phyloP scores from a whole-genome alignment of 192 early-diverging fungal species.

The Phlyctochytrium bullatum region DNA sequence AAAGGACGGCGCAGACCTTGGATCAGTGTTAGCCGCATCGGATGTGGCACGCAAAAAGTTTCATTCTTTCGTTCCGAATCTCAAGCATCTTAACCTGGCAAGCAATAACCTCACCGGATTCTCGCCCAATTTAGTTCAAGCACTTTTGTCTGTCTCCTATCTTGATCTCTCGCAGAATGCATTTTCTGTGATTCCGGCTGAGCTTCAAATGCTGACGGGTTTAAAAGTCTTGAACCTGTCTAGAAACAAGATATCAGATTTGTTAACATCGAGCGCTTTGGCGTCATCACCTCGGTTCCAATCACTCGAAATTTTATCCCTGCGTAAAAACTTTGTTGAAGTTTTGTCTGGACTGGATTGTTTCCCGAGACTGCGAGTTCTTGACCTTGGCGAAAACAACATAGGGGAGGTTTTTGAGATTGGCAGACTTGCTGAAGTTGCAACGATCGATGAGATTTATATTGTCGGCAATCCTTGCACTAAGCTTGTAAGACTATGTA shows the following conservation, averaged over 20 bases:
- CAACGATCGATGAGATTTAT: conserved; percentile 28
- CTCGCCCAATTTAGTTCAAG: conserved; percentile 5
- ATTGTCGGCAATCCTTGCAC: conserved; percentile 38
- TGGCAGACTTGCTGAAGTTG: conserved; percentile 25
- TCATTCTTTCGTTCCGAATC: conserved; percentile 10
- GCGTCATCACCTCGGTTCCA: background rate
- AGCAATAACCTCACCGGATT: conserved; percentile 19
- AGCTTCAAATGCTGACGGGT: conserved; percentile 16
- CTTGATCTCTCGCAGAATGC: conserved; percentile 33
- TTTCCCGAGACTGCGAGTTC: conserved; percentile 22
- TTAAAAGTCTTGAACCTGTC: conserved; percentile 18
- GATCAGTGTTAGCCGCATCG: too few species aligned
- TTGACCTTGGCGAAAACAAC: conserved; percentile 41
- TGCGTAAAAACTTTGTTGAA: conserved; percentile 31
- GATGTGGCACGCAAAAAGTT: background rate
- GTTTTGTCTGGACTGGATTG: conserved; percentile 28
- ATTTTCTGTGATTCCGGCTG: conserved; percentile 20
- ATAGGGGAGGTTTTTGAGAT: conserved; percentile 46
- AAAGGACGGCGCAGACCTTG: conserved; percentile 14
- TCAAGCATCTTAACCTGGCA: conserved; percentile 25
- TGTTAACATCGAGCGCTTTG: background rate
- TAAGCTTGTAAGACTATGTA: too few species aligned
- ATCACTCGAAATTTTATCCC: conserved; percentile 9
- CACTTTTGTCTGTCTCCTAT: conserved; percentile 16
- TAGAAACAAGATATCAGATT: conserved; percentile 25